Percentiles rank a stretch among this genome's conserved stretches.
These are phyloP conservation scores for Mycena crocata DNA, from an alignment of 768 basidiomycete genomes.

Conservation along the genomic window DNA sequence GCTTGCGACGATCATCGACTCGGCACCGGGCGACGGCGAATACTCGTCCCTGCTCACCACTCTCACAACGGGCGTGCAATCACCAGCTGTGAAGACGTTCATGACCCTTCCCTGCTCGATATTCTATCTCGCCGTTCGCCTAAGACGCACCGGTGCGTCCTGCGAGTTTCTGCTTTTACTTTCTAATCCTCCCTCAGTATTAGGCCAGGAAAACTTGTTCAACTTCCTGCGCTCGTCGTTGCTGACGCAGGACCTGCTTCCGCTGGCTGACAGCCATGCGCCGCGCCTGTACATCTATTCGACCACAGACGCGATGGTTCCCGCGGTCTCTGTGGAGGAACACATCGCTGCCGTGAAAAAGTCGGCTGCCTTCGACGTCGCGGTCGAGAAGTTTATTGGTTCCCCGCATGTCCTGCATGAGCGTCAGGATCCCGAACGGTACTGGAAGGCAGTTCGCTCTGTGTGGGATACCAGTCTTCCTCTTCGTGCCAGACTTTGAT, in stretches of 20 bases:
- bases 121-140: background rate
- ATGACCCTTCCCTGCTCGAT: background rate
- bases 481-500: background rate
- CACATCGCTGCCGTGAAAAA: background rate
- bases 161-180: background rate
- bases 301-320: background rate
- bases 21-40: constrained; percentile 8
- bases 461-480: constrained; percentile 1
- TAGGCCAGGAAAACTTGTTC: constrained; percentile 3
- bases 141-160: background rate
- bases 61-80: background rate
- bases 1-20: constrained; percentile 11
- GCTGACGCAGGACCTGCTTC: background rate
- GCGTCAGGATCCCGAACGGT: background rate
- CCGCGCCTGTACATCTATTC: constrained; percentile 10
- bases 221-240: background rate
- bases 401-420: constrained; percentile 7
- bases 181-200: background rate
- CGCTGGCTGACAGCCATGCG: background rate
- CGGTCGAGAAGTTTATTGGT: background rate
- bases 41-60: constrained; percentile 2
- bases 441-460: background rate
- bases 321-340: background rate
- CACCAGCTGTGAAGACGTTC: background rate
- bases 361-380: background rate